A percentile compares a stretch with the other conserved stretches of the same genome.
These are phyloP conservation scores for Entomortierella parvispora DNA, from an alignment of 192 early-diverging fungal species.

Conservation along the genomic window DNA sequence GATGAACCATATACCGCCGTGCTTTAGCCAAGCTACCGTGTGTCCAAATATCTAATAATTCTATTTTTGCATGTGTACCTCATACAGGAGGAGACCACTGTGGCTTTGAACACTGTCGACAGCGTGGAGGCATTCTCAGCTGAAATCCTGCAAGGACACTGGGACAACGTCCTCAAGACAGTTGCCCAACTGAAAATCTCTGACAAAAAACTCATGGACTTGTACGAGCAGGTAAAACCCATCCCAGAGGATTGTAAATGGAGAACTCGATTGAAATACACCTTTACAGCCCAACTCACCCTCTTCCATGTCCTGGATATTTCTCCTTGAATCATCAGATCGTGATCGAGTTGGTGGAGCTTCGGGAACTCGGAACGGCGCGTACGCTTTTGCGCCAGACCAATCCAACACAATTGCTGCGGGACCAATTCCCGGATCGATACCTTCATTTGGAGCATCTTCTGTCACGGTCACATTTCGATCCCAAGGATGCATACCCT, in stretches of 20 bases:
- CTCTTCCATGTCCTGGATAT: background rate
- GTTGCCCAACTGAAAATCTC: conserved; percentile 74
- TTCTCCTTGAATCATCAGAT: conserved; percentile 62
- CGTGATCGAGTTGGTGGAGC: conserved; percentile 87
- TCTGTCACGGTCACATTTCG: conserved; percentile 74
- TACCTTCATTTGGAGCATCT: conserved; percentile 87
- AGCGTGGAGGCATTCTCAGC: conserved; percentile 74
- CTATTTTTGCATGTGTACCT: too few relatives aligned
- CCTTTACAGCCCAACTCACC: background rate
- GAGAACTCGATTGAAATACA: background rate
- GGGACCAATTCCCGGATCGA: conserved; percentile 78
- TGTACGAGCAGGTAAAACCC: conserved; percentile 85
- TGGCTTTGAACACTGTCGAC: conserved; percentile 89
- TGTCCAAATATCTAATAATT: too few relatives aligned
- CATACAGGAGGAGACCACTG: conserved; percentile 77
- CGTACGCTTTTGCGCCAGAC: conserved; percentile 88
- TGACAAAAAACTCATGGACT: conserved; percentile 76
- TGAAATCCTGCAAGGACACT: conserved; percentile 82
- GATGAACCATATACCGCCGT: too few relatives aligned
- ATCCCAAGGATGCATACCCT: conserved; percentile 78
- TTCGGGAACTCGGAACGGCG: conserved; percentile 83
- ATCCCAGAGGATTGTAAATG: background rate
- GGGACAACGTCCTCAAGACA: conserved; percentile 87
- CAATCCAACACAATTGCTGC: conserved; percentile 88
- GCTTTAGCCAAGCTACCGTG: too few relatives aligned